phyloP scores from a whole-genome alignment of 2,329 filamentous ascomycete genomes.

The Ilyonectria robusta region DNA sequence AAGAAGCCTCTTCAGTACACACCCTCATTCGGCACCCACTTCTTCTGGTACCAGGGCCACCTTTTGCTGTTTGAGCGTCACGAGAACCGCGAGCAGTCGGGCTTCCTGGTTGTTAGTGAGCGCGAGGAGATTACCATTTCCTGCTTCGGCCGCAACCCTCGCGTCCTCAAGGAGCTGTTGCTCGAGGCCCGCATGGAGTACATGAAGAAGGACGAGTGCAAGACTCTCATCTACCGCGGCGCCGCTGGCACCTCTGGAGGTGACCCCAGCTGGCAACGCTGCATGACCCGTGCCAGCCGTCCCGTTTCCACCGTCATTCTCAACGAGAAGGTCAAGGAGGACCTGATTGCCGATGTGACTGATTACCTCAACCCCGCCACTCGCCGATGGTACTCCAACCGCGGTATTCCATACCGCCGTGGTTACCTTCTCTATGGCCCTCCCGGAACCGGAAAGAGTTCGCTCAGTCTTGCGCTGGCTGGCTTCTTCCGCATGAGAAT shows the following conservation, averaged over 20 bases:
- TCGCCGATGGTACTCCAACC: conserved; percentile 84
- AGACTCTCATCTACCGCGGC: conserved; percentile 77
- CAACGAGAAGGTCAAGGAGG: conserved; percentile 71
- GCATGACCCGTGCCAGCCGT: conserved; percentile 71
- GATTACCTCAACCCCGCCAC: conserved; percentile 76
- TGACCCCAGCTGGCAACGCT: conserved; percentile 72
- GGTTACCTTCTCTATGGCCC: conserved; percentile 88
- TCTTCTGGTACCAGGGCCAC: conserved; percentile 76
- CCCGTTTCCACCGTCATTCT: conserved; percentile 78
- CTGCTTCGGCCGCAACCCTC: conserved; percentile 73
- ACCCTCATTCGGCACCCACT: conserved; percentile 76
- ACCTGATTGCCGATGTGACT: conserved; percentile 71
- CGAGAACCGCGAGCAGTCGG: conserved; percentile 61
- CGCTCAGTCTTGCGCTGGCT: conserved; percentile 78
- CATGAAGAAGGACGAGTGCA: conserved; percentile 70
- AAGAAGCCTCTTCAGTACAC: conserved; percentile 73
- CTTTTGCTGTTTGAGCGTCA: conserved; percentile 71
- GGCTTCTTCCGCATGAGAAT: conserved; percentile 79
- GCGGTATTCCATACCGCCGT: conserved; percentile 87
- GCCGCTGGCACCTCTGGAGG: conserved; percentile 57
- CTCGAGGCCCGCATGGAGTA: conserved; percentile 70
- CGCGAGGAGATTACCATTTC: conserved; percentile 72
- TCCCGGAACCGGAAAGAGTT: conserved; percentile 85
- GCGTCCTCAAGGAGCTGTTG: conserved; percentile 73
- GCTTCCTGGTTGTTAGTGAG: conserved; percentile 61